Percentiles rank a stretch among this genome's conserved stretches.
These are phyloP conservation scores for Annona cherimola DNA, from an alignment of 164 flowering plant species.

Conservation along the genomic window DNA sequence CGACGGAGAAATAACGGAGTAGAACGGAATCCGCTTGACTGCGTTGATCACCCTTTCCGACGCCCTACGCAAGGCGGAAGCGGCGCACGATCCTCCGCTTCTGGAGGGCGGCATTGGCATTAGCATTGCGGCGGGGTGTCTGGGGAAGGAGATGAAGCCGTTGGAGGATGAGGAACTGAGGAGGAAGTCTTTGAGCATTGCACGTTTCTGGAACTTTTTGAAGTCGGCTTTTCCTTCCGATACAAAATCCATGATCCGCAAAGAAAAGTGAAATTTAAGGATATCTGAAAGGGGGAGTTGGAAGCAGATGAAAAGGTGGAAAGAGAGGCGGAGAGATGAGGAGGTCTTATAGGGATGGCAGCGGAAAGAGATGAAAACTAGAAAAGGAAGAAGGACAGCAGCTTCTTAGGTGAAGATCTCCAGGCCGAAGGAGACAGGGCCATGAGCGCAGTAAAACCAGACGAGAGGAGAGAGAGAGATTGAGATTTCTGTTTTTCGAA, in stretches of 20 bases:
- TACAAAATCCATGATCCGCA: no score
- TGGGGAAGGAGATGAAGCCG: conserved; percentile 59
- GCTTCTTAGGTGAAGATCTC: conserved; percentile 25
- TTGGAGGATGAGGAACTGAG: conserved; percentile 63
- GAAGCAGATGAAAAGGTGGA: not conserved
- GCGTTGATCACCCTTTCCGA: conserved; percentile 47
- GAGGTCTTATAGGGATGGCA: not conserved
- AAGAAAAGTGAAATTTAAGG: no score
- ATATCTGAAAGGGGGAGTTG: not conserved
- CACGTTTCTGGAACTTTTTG: conserved; percentile 13
- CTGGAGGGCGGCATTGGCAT: no score
- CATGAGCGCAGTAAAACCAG: not conserved
- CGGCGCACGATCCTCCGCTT: conserved; percentile 23
- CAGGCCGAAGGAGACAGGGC: conserved; percentile 12
- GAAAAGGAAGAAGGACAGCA: not conserved
- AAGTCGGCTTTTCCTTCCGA: not conserved
- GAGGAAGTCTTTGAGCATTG: conserved; percentile 68
- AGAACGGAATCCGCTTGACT: conserved; percentile 42
- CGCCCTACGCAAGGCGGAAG: conserved; percentile 49
- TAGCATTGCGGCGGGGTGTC: conserved; percentile 38
- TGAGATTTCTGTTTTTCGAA: conserved; percentile 14
- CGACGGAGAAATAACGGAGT: conserved; percentile 14
- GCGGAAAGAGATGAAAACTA: not conserved
- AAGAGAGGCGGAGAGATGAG: no score
- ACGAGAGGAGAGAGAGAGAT: not conserved